phyloP scores from a whole-genome alignment of 345 rosid species.

The Jatropha curcas region DNA sequence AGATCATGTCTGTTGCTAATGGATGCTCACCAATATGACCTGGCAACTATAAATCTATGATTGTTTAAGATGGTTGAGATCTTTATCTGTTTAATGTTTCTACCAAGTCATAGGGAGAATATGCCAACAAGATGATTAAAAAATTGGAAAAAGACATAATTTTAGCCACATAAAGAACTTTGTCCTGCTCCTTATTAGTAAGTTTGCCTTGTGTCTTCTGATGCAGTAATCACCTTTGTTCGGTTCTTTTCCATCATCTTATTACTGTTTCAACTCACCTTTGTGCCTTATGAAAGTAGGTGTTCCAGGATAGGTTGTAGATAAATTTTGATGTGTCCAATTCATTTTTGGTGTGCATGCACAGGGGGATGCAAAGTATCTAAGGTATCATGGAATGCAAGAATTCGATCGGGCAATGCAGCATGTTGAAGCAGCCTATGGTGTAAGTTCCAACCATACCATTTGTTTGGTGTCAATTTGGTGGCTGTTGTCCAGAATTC shows the following conservation, averaged over 20 bases:
- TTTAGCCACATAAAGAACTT: not conserved
- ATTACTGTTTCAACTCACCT: not conserved
- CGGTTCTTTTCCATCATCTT: not conserved
- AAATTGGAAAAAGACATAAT: not conserved
- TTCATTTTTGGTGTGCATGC: conserved; percentile 9
- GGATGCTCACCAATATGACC: not conserved
- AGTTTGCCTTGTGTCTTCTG: not conserved
- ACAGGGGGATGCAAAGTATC: conserved; percentile 78
- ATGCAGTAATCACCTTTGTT: not conserved
- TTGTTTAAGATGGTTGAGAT: not conserved
- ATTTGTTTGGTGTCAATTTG: not conserved
- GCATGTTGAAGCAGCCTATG: conserved; percentile 68
- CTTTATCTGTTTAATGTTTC: not conserved
- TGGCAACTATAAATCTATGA: not conserved
- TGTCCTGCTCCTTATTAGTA: not conserved
- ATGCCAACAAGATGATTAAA: not conserved
- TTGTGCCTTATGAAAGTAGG: not conserved
- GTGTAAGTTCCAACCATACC: conserved; percentile 49
- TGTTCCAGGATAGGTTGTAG: not conserved
- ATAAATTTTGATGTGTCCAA: not conserved
- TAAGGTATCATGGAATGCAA: conserved; percentile 80
- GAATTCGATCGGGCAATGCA: conserved; percentile 96
- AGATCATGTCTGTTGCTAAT: not conserved
- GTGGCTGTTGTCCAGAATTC: not conserved
- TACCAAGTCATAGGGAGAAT: not conserved